These are phyloP conservation scores for Clonostachys sp. DNA, from an alignment of 2,329 filamentous ascomycete genomes.

Conservation along the genomic window DNA sequence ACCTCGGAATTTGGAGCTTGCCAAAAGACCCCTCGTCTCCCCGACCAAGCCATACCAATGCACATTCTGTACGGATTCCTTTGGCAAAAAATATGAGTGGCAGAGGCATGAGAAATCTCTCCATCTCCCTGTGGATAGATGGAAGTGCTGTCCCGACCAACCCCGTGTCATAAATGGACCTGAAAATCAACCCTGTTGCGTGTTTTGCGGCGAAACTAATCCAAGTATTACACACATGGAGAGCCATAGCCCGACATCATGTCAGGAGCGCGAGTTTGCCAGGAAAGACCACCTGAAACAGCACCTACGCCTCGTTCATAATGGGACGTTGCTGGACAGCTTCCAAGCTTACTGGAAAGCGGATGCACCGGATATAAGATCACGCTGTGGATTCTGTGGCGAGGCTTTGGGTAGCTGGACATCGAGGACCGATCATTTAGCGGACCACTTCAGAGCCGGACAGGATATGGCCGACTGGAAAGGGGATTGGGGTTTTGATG, in stretches of 20 bases:
- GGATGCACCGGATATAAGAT: constrained; percentile 10
- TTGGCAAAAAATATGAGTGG: constrained; percentile 6
- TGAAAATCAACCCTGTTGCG: constrained; percentile 10
- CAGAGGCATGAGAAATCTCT: constrained; percentile 44
- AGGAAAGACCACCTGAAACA: constrained; percentile 23
- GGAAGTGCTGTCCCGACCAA: constrained; percentile 36
- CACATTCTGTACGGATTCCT: constrained; percentile 1
- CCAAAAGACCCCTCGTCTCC: no score
- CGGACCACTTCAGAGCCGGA: constrained; percentile 16
- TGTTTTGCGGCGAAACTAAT: constrained; percentile 13
- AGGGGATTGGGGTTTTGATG: constrained; percentile 16
- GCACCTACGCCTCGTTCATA: constrained; percentile 19
- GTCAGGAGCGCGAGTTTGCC: constrained; percentile 11
- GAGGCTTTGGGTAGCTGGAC: constrained; percentile 13
- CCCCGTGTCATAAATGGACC: constrained; percentile 8
- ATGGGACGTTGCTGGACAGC: constrained; percentile 23
- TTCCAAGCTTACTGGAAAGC: constrained; percentile 29
- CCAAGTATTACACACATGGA: constrained; percentile 13
- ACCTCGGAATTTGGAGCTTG: neutral
- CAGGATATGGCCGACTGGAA: constrained; percentile 19
- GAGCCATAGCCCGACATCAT: constrained; percentile 10
- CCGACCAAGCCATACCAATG: neutral
- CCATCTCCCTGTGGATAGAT: constrained; percentile 34
- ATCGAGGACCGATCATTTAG: constrained; percentile 17
- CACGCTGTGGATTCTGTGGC: constrained; percentile 21